Evolutionary conservation across 371 early-diverging fungal genomes (phyloP), one percentile per base, ranked within the genome.

Genomic region (Rhizomucor miehei): DNA sequence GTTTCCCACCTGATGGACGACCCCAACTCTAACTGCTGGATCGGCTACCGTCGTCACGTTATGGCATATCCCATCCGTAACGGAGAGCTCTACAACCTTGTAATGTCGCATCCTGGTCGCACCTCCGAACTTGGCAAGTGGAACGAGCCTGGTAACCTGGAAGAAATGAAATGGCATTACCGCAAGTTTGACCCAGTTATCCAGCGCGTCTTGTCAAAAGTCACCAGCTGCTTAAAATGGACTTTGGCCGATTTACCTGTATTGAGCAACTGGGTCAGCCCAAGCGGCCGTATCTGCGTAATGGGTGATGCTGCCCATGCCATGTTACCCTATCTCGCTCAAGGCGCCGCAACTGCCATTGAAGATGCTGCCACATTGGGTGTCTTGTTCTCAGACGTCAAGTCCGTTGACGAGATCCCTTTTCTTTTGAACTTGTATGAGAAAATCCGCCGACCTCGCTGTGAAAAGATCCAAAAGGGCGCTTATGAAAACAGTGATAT

Each of bases 221-320:
- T 66, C 29, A 45, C 45, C n/a, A 24, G 37, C 17, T 62, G 66
- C 34, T 48, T 58, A 12, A 66, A 66, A 39, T 66, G 66, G 66
- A 62, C 66, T 3, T 55, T 66, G 43, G 66, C 66, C n/a, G 66
- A 66, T 25, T 40, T 66, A 3, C 66, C 66, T 1, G 45, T 62
- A 12, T 52, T 66, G 12, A 47, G 48, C 17, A 62, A 50, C 51
- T 66, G 66, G 66, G 59, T 66, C n/a, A 66, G 66, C 12, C 50
- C 58, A 5, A 52, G 56, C 6, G 66, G 66, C 10, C 54, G 52
- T 25, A 49, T 62, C 9, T 43, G 21, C 14, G 29, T 67, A 2
- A 40, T 67, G 47, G 67, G 67, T 4, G 67, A 67, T 45, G 63
- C 67, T 25, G 63, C 67, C 6, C 67, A 67, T 48, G 67, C 67